Evolutionary conservation across 2,329 filamentous ascomycete species (phyloP).

Genomic region (Fusarium annulatum): DNA sequence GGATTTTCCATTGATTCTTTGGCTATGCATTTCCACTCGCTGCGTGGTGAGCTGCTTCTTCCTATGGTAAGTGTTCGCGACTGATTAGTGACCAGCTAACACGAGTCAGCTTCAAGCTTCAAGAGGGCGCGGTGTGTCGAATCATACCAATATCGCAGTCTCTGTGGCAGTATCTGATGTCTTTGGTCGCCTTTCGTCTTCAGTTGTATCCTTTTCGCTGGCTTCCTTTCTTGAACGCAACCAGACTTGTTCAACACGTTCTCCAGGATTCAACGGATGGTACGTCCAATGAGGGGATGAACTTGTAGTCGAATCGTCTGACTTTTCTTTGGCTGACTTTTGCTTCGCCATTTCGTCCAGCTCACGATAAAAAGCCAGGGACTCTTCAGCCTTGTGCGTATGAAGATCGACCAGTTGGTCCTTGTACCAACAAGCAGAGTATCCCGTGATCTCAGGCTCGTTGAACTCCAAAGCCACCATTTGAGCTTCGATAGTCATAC

Average conservation of each 20-base stretch:
- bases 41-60: neutral
- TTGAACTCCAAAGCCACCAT: slow-evolving; percentile 22
- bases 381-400: slow-evolving; percentile 5
- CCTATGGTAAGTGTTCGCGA: slow-evolving; percentile 3
- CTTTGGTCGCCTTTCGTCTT: neutral
- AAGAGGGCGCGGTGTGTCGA: too few species aligned
- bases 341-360: neutral
- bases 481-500: neutral
- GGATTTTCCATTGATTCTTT: neutral
- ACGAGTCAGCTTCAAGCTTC: slow-evolving; percentile 3
- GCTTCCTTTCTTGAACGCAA: neutral
- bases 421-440: slow-evolving; percentile 24
- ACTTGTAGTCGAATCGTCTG: too few species aligned
- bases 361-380: slow-evolving; percentile 10
- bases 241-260: slow-evolving; percentile 26
- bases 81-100: slow-evolving; percentile 19
- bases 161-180: neutral
- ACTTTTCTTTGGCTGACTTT: neutral
- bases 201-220: neutral
- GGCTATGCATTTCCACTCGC: slow-evolving; percentile 21
- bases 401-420: slow-evolving; percentile 3
- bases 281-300: slow-evolving; percentile 5
- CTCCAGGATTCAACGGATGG: neutral
- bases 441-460: slow-evolving; percentile 6
- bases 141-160: slow-evolving; percentile 15